Evolutionary conservation across 331 rosid genomes (phyloP).

Genomic region (Stylosanthes scabra): DNA sequence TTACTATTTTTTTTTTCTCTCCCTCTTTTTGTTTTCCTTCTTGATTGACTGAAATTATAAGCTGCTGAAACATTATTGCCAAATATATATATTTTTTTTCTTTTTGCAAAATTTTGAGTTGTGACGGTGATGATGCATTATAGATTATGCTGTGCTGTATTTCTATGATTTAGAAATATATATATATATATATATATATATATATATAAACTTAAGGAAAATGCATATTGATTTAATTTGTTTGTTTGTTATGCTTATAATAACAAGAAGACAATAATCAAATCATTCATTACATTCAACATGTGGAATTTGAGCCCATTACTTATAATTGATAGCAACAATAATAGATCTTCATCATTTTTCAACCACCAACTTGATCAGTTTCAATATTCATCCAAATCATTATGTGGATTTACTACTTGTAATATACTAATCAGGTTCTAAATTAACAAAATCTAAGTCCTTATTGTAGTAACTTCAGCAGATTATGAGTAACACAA

Average conservation of each 20-base stretch:
- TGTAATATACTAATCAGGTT: background rate
- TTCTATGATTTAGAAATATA: slow-evolving; percentile 30
- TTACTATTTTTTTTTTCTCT: background rate
- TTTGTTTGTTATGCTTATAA: slow-evolving; percentile 35
- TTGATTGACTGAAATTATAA: background rate
- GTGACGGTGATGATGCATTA: slow-evolving; percentile 22
- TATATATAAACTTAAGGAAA: slow-evolving; percentile 32
- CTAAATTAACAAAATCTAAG: slow-evolving; percentile 12
- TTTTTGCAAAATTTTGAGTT: slow-evolving; percentile 21
- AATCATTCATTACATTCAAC: slow-evolving; percentile 36
- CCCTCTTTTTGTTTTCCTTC: background rate
- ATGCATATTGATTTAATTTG: slow-evolving; percentile 38
- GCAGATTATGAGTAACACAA: background rate
- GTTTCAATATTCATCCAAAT: slow-evolving; percentile 21
- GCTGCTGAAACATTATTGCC: slow-evolving; percentile 33
- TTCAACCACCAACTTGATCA: slow-evolving; percentile 38
- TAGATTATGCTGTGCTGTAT: slow-evolving; percentile 28
- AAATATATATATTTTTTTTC: background rate
- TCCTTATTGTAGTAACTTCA: slow-evolving; percentile 2
- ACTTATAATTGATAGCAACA: slow-evolving; percentile 38
- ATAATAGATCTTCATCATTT: slow-evolving; percentile 30
- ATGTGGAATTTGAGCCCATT: slow-evolving; percentile 38
- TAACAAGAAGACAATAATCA: slow-evolving; percentile 34
- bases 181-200: slow-evolving; percentile 36
- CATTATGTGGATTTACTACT: slow-evolving; percentile 29